Conservation (phyloP, 768 basidiomycete genomes). For the Tylopilus sp. region DNA sequence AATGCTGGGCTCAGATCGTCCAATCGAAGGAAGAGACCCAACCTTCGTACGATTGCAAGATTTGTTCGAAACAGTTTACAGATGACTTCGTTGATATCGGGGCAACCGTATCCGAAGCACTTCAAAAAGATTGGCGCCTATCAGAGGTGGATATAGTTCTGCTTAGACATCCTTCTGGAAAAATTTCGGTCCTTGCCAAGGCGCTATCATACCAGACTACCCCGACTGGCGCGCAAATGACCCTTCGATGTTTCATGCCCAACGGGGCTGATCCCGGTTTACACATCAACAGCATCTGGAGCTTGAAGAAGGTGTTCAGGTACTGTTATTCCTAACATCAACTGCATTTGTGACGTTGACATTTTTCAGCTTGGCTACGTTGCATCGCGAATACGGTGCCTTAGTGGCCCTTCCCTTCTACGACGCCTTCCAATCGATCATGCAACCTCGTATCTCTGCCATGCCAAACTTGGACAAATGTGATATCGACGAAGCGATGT, state of each 20-base stretch:
- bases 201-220: slow-evolving; percentile 45
- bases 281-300: slow-evolving; percentile 65
- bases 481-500: slow-evolving; percentile 67
- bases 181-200: slow-evolving; percentile 68
- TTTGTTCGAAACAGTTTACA: slow-evolving; percentile 65
- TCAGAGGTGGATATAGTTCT: slow-evolving; percentile 86
- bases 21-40: slow-evolving; percentile 69
- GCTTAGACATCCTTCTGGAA: slow-evolving; percentile 54
- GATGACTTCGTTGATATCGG: slow-evolving; percentile 87
- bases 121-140: slow-evolving; percentile 71
- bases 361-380: slow-evolving; percentile 70
- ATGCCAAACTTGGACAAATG: slow-evolving; percentile 41
- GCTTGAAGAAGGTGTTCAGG: slow-evolving; percentile 79
- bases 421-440: slow-evolving; percentile 67
- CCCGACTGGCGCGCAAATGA: slow-evolving; percentile 49
- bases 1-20: slow-evolving; percentile 86
- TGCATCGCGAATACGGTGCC: slow-evolving; percentile 90
- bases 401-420: slow-evolving; percentile 80
- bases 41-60: slow-evolving; percentile 55
- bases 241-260: slow-evolving; percentile 52
- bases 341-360: slow-evolving; percentile 3
- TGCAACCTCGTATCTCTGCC: slow-evolving; percentile 60
- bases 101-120: slow-evolving; percentile 50
- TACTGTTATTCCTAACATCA: slow-evolving; percentile 27
- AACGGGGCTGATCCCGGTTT: slow-evolving; percentile 56